A percentile compares a stretch with the other conserved stretches of the same genome.
These are phyloP conservation scores for Mycena filopes DNA, from an alignment of 768 basidiomycete species.

Conservation along the genomic window DNA sequence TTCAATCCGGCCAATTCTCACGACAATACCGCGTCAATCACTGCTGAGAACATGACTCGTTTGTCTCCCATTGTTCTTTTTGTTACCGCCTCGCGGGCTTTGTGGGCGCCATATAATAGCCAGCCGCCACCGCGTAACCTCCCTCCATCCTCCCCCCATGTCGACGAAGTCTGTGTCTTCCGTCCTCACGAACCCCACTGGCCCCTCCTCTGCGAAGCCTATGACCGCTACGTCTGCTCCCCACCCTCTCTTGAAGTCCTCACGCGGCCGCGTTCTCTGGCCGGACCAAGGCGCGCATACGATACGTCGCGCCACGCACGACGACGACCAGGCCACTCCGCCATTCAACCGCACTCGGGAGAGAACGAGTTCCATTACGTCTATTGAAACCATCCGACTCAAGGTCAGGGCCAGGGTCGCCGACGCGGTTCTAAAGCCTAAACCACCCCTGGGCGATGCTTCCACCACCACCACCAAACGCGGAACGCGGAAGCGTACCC, in stretches of 20 bases:
- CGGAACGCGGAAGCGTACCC: slow-evolving; percentile 27
- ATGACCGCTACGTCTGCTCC: slow-evolving; percentile 20
- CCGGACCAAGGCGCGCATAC: slow-evolving; percentile 19
- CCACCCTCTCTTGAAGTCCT: slow-evolving; percentile 33
- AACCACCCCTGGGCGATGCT: slow-evolving; percentile 5
- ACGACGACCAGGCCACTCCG: not conserved
- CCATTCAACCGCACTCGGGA: slow-evolving; percentile 15
- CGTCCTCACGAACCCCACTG: slow-evolving; percentile 10
- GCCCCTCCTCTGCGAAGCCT: slow-evolving; percentile 12
- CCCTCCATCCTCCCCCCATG: slow-evolving; percentile 5
- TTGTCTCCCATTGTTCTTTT: slow-evolving; percentile 30
- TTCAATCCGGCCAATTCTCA: not conserved
- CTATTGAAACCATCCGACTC: slow-evolving; percentile 31
- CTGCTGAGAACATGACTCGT: slow-evolving; percentile 14
- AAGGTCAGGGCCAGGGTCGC: slow-evolving; percentile 13
- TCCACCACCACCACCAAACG: not conserved
- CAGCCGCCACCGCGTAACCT: no score
- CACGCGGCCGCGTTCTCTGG: slow-evolving; percentile 30
- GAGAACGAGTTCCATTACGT: slow-evolving; percentile 30
- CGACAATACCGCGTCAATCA: slow-evolving; percentile 6
- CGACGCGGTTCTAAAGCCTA: slow-evolving; percentile 27
- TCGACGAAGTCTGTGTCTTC: slow-evolving; percentile 24
- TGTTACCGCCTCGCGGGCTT: not conserved
- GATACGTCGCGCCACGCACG: not conserved
- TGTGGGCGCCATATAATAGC: not conserved